Conservation (phyloP, 495 filamentous ascomycete species). For the Astrothelium macrocarpum region DNA sequence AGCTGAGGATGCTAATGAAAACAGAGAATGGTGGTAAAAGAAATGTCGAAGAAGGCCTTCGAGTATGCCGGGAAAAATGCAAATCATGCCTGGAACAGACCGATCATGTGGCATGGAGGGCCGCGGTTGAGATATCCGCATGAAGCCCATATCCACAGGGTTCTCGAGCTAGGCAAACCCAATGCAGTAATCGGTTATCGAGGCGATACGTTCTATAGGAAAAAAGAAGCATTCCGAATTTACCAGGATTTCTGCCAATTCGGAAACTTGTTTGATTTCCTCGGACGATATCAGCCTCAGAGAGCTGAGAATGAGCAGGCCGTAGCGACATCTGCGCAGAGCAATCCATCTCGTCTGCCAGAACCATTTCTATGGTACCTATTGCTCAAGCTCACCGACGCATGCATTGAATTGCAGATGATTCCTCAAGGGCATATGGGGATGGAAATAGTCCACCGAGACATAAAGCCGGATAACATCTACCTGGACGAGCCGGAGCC, state of each 20-base stretch:
- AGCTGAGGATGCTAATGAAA: neutral
- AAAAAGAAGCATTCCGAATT: neutral
- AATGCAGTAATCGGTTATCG: neutral
- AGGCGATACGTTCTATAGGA: neutral
- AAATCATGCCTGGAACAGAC: neutral
- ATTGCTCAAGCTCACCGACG: neutral
- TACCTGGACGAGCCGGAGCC: neutral
- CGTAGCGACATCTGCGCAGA: neutral
- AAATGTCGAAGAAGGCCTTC: neutral
- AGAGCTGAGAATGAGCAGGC: neutral
- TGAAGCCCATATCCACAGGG: neutral
- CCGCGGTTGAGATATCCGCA: neutral
- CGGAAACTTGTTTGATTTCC: neutral
- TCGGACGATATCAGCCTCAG: neutral
- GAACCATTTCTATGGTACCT: conserved; percentile 10
- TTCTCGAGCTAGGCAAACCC: neutral
- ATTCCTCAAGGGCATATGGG: neutral
- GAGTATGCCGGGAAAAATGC: neutral
- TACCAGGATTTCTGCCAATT: conserved; percentile 17
- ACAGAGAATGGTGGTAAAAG: neutral
- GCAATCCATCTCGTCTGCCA: neutral
- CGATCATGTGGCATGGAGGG: neutral
- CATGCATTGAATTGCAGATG: neutral
- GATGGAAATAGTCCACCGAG: conserved; percentile 5
- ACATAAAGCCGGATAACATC: conserved; percentile 10